Base-by-base conservation (phyloP, 2,329 filamentous ascomycete genomes). In the Ceratocystis huliohia region DNA sequence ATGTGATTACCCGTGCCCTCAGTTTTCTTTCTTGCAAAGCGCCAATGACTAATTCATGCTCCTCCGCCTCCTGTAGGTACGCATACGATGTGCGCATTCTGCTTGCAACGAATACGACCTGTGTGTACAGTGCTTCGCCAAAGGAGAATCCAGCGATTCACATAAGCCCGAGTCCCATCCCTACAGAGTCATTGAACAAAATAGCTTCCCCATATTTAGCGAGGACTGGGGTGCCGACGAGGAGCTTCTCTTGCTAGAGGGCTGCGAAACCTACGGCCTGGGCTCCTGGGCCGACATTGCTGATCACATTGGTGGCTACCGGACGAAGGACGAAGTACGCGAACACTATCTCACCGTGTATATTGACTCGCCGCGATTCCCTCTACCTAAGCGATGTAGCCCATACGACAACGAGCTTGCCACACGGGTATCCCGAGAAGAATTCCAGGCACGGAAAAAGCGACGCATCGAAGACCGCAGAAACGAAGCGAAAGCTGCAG, bases 221-320 rank as follows among this genome's bases (percentile, higher is more conserved):
- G 83, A 85, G 67, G 92, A 96, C 73, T 99, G 94, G 94, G 94
- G 94, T 64, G 94, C 94, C 28, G 94, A 99, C 74, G 94, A 99
- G 74, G 94, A 99, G 75, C 77, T 97, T n/a, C 78, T 97, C 4
- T 78, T 99, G 65, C 78, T 99, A 0, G 94, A 99, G 77, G 94
- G 94, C 25, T 91, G 91, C 10, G 94, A 99, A 76, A 96, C 91
- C 67, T 99, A 99, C 74, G 94, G 94, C 0, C 79, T 99, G 63
- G 94, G 94, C 2, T 97, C 93, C 25, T 99, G 94, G 93, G 91
- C 92, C 48, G 94, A 99, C 73, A 95, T 99, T 69, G 92, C 94
- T 46, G 93, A 99, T 75, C 94, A 99, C 75, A 97, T 99, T 72
- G 94, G 94, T 64, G 94, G 94, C 10, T 97, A 92, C 73, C 85